Evolutionary conservation across 1,284 basidiomycete species (phyloP).

Genomic region (Ustilago shanxiensis): DNA sequence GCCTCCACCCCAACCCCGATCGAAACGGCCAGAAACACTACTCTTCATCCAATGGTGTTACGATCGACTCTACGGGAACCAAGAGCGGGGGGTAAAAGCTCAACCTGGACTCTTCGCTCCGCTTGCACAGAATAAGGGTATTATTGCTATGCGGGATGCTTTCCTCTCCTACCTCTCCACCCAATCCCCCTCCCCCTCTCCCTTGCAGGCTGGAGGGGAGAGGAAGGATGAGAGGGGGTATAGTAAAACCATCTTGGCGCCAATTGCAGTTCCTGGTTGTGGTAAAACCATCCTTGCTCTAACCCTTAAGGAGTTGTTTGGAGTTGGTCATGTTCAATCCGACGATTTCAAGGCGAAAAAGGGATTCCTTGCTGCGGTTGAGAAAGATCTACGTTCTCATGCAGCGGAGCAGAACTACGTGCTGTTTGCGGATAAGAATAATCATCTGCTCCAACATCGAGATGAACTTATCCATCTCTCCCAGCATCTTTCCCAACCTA

Average conservation of each 20-base stretch:
- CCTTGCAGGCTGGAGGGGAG: slow-evolving; percentile 9
- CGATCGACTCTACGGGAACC: slow-evolving; percentile 61
- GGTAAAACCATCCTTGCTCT: slow-evolving; percentile 92
- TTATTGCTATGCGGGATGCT: slow-evolving; percentile 84
- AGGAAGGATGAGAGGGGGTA: slow-evolving; percentile 70
- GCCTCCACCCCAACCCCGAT: slow-evolving; percentile 45
- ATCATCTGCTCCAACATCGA: slow-evolving; percentile 66
- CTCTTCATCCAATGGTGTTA: slow-evolving; percentile 65
- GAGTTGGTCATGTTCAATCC: slow-evolving; percentile 82
- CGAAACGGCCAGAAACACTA: slow-evolving; percentile 60
- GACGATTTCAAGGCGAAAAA: slow-evolving; percentile 89
- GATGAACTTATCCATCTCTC: slow-evolving; percentile 60
- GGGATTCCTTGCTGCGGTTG: slow-evolving; percentile 83
- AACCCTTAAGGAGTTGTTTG: slow-evolving; percentile 83
- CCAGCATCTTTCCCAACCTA: slow-evolving; percentile 17
- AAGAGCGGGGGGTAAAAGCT: slow-evolving; percentile 77
- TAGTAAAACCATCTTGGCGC: slow-evolving; percentile 86
- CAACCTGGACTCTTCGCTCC: slow-evolving; percentile 77
- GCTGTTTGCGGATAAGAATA: slow-evolving; percentile 68
- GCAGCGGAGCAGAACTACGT: slow-evolving; percentile 20
- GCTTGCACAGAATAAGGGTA: slow-evolving; percentile 81
- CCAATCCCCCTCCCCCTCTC: slow-evolving; percentile 20
- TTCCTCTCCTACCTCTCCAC: slow-evolving; percentile 78
- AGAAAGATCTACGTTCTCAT: slow-evolving; percentile 54
- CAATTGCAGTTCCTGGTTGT: slow-evolving; percentile 90